phyloP scores from a whole-genome alignment of 257 asterid species.

The Apocynum venetum region DNA sequence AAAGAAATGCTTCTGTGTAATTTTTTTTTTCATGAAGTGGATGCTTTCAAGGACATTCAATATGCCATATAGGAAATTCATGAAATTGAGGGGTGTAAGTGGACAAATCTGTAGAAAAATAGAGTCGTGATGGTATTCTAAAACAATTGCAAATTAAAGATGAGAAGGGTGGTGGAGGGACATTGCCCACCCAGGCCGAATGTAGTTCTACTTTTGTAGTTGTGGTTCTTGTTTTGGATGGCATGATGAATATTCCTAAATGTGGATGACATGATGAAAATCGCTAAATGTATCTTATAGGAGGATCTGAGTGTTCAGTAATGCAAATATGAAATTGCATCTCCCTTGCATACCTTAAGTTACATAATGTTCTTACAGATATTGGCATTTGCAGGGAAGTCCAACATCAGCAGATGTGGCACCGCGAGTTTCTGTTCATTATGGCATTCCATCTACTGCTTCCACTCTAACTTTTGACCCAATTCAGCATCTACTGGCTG shows the following conservation, averaged over 20 bases:
- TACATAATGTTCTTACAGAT: conserved; percentile 4
- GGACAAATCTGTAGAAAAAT: neutral
- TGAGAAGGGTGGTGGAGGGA: neutral
- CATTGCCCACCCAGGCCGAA: neutral
- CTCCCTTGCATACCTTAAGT: neutral
- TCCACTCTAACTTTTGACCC: conserved; percentile 82
- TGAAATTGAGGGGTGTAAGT: neutral
- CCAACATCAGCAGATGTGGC: conserved; percentile 37
- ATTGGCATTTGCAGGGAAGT: conserved; percentile 24
- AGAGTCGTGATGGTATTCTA: neutral
- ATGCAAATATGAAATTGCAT: neutral
- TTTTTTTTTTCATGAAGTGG: neutral
- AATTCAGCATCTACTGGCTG: conserved; percentile 77
- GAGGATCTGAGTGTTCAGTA: neutral
- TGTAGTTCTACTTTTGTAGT: neutral
- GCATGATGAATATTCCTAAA: neutral
- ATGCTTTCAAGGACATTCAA: neutral
- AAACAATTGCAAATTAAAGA: neutral
- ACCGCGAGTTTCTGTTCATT: conserved; percentile 67
- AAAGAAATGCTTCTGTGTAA: neutral
- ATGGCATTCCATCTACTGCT: conserved; percentile 93
- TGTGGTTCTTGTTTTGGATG: neutral
- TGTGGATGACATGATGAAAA: neutral
- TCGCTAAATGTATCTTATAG: neutral
- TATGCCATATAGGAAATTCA: neutral